Percentiles rank a stretch among this genome's conserved stretches.
phyloP scores from a whole-genome alignment of 2,329 filamentous ascomycete genomes.

The Didymella sp. region DNA sequence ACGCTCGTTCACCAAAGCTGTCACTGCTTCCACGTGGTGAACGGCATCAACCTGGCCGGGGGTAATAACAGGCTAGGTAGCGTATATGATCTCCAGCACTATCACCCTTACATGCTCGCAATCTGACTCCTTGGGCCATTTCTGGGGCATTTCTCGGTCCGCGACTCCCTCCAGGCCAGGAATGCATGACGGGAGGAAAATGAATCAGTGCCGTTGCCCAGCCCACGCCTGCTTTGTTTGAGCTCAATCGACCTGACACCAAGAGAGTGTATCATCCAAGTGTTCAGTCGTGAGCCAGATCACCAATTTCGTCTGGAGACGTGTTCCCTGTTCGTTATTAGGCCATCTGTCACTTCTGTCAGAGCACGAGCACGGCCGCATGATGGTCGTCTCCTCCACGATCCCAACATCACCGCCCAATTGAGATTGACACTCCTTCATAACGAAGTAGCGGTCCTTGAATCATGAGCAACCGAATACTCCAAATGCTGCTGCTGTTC shows the following conservation, averaged over 20 bases:
- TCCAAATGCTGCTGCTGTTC: constrained; percentile 4
- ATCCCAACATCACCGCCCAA: constrained; percentile 2
- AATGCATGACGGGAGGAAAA: constrained; percentile 11
- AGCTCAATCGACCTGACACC: background rate
- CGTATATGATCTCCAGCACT: constrained; percentile 22
- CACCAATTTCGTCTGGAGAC: constrained; percentile 6
- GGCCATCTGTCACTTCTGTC: constrained; percentile 17
- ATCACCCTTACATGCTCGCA: constrained; percentile 9
- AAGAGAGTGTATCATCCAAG: background rate
- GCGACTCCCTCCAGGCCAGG: constrained; percentile 2
- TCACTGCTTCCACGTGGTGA: constrained; percentile 18
- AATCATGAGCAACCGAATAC: constrained; percentile 1
- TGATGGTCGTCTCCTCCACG: constrained; percentile 4
- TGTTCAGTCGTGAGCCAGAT: background rate
- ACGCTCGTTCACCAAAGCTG: constrained; percentile 15
- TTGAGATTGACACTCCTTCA: constrained; percentile 8
- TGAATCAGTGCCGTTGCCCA: constrained; percentile 15
- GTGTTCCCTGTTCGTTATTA: constrained; percentile 7
- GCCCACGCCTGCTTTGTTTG: constrained; percentile 6
- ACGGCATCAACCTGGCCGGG: constrained; percentile 16
- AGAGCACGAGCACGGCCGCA: constrained; percentile 15
- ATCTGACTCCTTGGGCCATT: constrained; percentile 6
- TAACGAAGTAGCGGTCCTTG: background rate
- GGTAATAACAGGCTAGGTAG: constrained; percentile 13
- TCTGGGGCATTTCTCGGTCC: constrained; percentile 5